These are phyloP conservation scores for Leccinellum luteum DNA, from an alignment of 768 basidiomycete genomes.

Conservation along the genomic window DNA sequence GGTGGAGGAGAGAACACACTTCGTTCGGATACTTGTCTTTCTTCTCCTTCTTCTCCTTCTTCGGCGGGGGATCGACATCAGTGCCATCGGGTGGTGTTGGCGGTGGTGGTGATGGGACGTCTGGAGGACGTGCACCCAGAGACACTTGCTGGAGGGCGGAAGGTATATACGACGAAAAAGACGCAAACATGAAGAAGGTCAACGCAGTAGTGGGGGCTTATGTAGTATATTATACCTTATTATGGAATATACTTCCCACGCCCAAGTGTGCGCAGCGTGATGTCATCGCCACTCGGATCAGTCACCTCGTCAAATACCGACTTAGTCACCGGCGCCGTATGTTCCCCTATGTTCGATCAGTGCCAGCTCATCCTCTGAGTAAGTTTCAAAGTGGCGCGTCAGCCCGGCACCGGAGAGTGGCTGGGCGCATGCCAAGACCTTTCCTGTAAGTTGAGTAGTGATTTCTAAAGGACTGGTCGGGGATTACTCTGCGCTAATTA, in stretches of 20 bases:
- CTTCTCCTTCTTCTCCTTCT: conserved; percentile 39
- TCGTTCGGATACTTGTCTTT: conserved; percentile 46
- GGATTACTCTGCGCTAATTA: too few species aligned
- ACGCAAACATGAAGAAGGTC: conserved; percentile 45
- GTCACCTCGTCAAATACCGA: not conserved
- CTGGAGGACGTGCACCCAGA: conserved; percentile 23
- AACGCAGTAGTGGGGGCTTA: conserved; percentile 11
- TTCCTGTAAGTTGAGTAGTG: too few species aligned
- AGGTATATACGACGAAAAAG: conserved; percentile 50
- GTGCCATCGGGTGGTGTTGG: not conserved
- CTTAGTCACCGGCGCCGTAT: not conserved
- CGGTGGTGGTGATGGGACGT: conserved; percentile 13
- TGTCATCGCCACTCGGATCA: conserved; percentile 11
- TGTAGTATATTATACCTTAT: not conserved
- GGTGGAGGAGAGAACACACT: conserved; percentile 31
- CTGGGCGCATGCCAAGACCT: too few species aligned
- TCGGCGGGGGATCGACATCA: conserved; percentile 39
- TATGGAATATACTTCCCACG: conserved; percentile 15
- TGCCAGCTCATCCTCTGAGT: too few species aligned
- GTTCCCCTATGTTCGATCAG: too few species aligned
- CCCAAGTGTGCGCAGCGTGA: not conserved
- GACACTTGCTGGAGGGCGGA: conserved; percentile 43
- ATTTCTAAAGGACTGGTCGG: too few species aligned
- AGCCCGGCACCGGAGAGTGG: too few species aligned
- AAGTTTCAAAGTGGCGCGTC: too few species aligned